Percentiles rank a stretch among this genome's conserved stretches.
phyloP scores from a whole-genome alignment of 1,284 basidiomycete genomes.

The Porodaedalea pini region DNA sequence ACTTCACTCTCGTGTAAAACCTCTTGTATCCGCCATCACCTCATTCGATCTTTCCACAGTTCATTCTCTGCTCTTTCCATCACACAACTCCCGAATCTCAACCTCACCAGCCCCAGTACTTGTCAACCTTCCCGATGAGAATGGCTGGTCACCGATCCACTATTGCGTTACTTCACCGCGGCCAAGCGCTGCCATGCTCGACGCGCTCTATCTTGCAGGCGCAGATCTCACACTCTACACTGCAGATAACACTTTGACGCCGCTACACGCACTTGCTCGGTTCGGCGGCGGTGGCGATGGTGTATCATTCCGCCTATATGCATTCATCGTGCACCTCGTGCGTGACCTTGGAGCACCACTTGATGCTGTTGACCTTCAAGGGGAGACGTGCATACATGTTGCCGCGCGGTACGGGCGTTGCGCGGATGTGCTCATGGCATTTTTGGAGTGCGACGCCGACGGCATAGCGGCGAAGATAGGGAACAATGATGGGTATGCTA shows the following conservation, averaged over 20 bases:
- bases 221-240: constrained; percentile 70
- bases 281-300: constrained; percentile 34
- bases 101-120: constrained; percentile 26
- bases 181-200: constrained; percentile 59
- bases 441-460: constrained; percentile 60
- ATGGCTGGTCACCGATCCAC: constrained; percentile 70
- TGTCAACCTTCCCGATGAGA: constrained; percentile 55
- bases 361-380: constrained; percentile 69
- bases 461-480: constrained; percentile 53
- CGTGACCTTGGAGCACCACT: constrained; percentile 63
- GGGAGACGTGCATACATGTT: constrained; percentile 91
- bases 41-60: constrained; percentile 47
- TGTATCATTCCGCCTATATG: constrained; percentile 38
- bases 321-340: constrained; percentile 62
- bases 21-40: constrained; percentile 50
- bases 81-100: constrained; percentile 30
- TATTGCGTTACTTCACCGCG: constrained; percentile 53
- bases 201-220: constrained; percentile 67
- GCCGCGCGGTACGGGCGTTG: constrained; percentile 87
- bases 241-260: constrained; percentile 57
- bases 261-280: constrained; percentile 65
- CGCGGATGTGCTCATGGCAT: constrained; percentile 53
- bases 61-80: constrained; percentile 54
- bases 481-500: constrained; percentile 61
- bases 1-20: constrained; percentile 40